Percentiles rank a stretch among this genome's conserved stretches.
These are phyloP conservation scores for Oryza rufipogon DNA, from an alignment of 176 grass and related monocot species.

Conservation along the genomic window DNA sequence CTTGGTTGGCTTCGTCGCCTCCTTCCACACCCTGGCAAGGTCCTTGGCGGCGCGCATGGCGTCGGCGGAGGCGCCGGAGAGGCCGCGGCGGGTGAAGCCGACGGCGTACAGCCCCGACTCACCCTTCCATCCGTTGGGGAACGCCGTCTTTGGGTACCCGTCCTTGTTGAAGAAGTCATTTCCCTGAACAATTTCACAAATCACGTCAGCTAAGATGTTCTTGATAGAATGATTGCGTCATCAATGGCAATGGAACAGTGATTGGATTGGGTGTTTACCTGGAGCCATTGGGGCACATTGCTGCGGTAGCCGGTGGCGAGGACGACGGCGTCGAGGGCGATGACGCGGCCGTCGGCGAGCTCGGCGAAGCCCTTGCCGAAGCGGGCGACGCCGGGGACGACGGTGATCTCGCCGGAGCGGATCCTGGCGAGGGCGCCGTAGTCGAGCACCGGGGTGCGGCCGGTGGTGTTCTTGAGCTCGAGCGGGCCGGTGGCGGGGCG, in stretches of 20 bases:
- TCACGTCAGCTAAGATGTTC: background rate
- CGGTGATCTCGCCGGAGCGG: conserved; percentile 57
- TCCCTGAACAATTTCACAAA: conserved; percentile 42
- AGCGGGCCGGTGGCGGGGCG: conserved; percentile 70
- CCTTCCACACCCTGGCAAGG: conserved; percentile 69
- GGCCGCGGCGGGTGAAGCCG: conserved; percentile 78
- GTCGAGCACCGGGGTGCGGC: conserved; percentile 81
- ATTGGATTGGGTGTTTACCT: conserved; percentile 45
- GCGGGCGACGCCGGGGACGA: conserved; percentile 52
- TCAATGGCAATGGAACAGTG: background rate
- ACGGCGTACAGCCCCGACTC: conserved; percentile 80
- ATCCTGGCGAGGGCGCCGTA: conserved; percentile 61
- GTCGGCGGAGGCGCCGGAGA: conserved; percentile 75
- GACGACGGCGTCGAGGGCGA: conserved; percentile 71
- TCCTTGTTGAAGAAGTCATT: conserved; percentile 81
- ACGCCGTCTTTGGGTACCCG: conserved; percentile 64
- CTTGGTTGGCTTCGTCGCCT: conserved; percentile 75
- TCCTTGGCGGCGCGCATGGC: conserved; percentile 71
- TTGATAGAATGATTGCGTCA: background rate
- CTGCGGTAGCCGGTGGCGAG: conserved; percentile 84
- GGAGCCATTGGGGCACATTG: conserved; percentile 82
- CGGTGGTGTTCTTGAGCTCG: conserved; percentile 65
- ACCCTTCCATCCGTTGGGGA: conserved; percentile 75
- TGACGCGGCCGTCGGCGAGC: conserved; percentile 55
- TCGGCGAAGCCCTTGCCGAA: conserved; percentile 54